Evolutionary conservation across 208 protist species (phyloP), one percentile per base, ranked within the genome.

Genomic region (Phytomonas sp.): DNA sequence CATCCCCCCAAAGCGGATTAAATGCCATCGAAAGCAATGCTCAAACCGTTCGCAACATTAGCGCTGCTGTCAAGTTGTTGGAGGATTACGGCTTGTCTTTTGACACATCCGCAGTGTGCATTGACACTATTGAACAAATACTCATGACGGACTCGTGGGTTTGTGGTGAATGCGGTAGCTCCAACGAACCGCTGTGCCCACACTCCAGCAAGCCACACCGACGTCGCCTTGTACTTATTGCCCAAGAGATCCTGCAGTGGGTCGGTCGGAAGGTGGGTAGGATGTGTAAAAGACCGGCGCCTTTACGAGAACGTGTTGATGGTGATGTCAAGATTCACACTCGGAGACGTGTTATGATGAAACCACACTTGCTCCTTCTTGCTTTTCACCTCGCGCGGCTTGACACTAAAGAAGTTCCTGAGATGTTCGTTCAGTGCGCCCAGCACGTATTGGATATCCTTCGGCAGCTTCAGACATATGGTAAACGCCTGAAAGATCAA

Each of bases 311-410:
- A 36, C 85, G 80, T 30, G 78, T 87, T 56, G 78, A 81, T 49
- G 87, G 87, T 49, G 75, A 85, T 60, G 77, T 83, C 65, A 80
- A 80, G 37, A 74, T 90, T 45, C 84, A 84, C 73, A 82, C 77
- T 2, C 73, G 82, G 59, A 84, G 88, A 14, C 81, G 83, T 42
- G 75, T 89, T 29, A 74, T 72, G 26, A 81, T 88, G 76, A 90
- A 88, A 52, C 88, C 88, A 34, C 88, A 91, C 60, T 77, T 83
- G 36, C 81, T 93, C 60, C 79, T 93, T 16, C 78, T 93, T 30
- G 67, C 80, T 31, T 91, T 87, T 64, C 90, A 91, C 69, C 89
- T 89, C 26, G 37, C 31, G 29, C 66, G 34, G 45, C n/a, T 66
- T 79, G 63, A 75, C 81, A 63, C 66, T 56, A 45, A 83, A 88